Evolutionary conservation across 768 basidiomycete genomes (phyloP).

Genomic region (Hygrophoropsis aurantiaca): DNA sequence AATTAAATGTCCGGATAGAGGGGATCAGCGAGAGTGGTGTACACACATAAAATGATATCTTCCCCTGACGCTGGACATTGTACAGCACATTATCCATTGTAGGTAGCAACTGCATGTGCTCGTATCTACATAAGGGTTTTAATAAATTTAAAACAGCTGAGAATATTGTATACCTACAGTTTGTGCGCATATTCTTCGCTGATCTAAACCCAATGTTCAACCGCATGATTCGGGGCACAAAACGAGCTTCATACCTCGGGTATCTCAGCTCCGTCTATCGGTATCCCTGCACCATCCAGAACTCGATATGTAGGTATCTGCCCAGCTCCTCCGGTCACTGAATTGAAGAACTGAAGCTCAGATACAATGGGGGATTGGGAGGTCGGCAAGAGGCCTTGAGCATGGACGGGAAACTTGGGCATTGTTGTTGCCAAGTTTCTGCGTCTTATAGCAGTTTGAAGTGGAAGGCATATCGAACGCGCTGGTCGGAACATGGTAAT

Average conservation of each 20-base stretch:
- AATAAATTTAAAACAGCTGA: too few species aligned
- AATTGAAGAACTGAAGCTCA: constrained; percentile 77
- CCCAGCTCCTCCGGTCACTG: constrained; percentile 56
- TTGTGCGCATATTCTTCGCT: constrained; percentile 65
- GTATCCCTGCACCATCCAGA: constrained; percentile 75
- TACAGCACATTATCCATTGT: constrained; percentile 86
- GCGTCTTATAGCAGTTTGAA: constrained; percentile 1
- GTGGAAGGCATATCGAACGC: constrained; percentile 1
- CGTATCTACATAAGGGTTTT: constrained; percentile 59
- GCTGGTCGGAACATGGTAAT: constrained; percentile 14
- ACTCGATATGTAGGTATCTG: constrained; percentile 87
- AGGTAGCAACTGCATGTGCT: constrained; percentile 78
- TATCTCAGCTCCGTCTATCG: constrained; percentile 68
- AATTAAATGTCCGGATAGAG: not conserved
- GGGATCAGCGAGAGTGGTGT: constrained; percentile 1
- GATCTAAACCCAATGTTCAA: constrained; percentile 44
- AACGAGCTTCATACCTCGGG: constrained; percentile 58
- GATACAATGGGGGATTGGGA: constrained; percentile 64
- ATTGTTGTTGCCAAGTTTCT: constrained; percentile 16
- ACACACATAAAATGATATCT: constrained; percentile 86
- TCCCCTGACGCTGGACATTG: constrained; percentile 92
- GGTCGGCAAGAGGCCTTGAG: constrained; percentile 38
- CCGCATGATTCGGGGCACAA: not conserved
- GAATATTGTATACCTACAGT: constrained; percentile 40
- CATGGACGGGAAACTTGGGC: constrained; percentile 12